A percentile compares a stretch with the other conserved stretches of the same genome.
Evolutionary conservation across 495 filamentous ascomycete species (phyloP).

Genomic region (Bryoglossum gracile): DNA sequence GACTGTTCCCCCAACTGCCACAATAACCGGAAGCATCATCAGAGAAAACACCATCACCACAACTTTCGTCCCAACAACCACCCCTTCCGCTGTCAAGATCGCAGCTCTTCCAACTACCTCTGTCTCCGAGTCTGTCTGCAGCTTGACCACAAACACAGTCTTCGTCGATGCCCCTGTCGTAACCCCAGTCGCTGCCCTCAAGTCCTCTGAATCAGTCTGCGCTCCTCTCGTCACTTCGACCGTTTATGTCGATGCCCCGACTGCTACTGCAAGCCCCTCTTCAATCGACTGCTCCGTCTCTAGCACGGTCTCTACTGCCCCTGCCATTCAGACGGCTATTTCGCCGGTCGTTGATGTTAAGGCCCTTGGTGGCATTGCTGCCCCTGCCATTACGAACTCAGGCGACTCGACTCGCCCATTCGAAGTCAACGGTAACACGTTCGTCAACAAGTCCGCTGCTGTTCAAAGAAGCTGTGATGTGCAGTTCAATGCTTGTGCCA

Average conservation of each 20-base stretch:
- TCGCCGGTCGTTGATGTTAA: constrained; percentile 24
- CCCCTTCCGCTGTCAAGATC: neutral
- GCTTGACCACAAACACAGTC: neutral
- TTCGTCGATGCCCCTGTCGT: neutral
- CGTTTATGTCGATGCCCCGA: constrained; percentile 1
- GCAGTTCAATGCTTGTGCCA: constrained; percentile 49
- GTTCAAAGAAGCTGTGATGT: constrained; percentile 44
- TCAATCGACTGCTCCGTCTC: neutral
- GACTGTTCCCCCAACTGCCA: constrained; percentile 11
- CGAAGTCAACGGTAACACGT: constrained; percentile 44
- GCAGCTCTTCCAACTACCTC: constrained; percentile 14
- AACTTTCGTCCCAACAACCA: neutral
- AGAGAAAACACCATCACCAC: constrained; percentile 6
- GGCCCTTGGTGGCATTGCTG: constrained; percentile 38
- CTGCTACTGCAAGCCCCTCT: neutral
- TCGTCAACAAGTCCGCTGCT: constrained; percentile 41
- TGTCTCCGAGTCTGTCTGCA: constrained; percentile 1
- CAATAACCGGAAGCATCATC: constrained; percentile 9
- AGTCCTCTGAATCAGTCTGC: constrained; percentile 27
- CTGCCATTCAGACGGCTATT: neutral
- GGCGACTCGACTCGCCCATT: constrained; percentile 43
- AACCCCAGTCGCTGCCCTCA: constrained; percentile 32
- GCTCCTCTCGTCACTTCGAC: constrained; percentile 21
- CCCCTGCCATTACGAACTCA: constrained; percentile 39
- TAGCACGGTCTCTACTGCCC: neutral